These are phyloP conservation scores for Tylopilus rubrobrunneus DNA, from an alignment of 768 basidiomycete genomes.

Conservation along the genomic window DNA sequence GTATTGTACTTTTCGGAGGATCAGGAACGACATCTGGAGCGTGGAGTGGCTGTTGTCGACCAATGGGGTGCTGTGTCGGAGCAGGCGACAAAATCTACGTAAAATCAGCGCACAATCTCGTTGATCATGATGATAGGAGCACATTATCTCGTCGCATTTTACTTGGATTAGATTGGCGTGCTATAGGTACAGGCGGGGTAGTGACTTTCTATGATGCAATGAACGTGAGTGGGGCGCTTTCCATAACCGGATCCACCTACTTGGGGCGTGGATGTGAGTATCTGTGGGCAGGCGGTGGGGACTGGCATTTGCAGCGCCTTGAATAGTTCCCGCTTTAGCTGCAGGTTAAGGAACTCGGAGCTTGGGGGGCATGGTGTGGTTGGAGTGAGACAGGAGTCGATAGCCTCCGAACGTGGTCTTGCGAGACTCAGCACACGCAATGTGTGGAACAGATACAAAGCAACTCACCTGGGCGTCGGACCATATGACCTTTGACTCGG, in stretches of 20 bases:
- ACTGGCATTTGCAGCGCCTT: neutral
- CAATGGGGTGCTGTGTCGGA: neutral
- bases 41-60: neutral
- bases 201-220: neutral
- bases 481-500: neutral
- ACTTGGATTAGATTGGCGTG: neutral
- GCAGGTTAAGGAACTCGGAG: neutral
- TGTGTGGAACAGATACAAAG: neutral
- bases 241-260: neutral
- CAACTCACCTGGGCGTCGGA: constrained; percentile 7
- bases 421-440: neutral
- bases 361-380: neutral
- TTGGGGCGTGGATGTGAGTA: neutral
- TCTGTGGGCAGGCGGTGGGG: neutral
- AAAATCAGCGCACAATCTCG: neutral
- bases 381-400: constrained; percentile 1
- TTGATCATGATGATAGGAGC: neutral
- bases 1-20: neutral
- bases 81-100: constrained; percentile 5
- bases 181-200: neutral
- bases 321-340: constrained; percentile 1
- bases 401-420: constrained; percentile 2
- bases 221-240: neutral
- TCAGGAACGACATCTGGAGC: neutral
- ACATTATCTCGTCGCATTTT: neutral